phyloP scores from a whole-genome alignment of 768 basidiomycete species.

The Naematelia aurantialba region DNA sequence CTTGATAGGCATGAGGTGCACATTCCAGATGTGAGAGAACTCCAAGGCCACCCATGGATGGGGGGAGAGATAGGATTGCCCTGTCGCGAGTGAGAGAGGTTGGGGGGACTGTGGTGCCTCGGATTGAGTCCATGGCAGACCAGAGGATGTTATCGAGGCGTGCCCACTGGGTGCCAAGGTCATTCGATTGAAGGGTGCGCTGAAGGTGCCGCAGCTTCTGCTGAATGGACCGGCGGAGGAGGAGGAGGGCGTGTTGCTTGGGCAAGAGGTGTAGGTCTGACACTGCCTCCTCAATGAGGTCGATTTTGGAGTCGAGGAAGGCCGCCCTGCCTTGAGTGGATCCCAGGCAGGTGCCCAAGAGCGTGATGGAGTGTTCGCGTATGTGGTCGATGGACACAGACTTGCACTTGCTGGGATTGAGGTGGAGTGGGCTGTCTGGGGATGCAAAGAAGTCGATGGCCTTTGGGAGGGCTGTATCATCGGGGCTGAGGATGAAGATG shows the following conservation, averaged over 20 bases:
- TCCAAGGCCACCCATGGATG: neutral
- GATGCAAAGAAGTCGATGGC: constrained; percentile 5
- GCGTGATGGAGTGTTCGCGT: neutral
- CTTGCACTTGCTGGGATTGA: constrained; percentile 14
- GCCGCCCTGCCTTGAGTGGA: neutral
- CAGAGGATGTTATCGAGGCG: constrained; percentile 3
- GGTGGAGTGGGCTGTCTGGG: neutral
- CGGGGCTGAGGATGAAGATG: constrained; percentile 19
- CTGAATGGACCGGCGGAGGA: constrained; percentile 11
- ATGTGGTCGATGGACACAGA: neutral
- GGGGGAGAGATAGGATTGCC: neutral
- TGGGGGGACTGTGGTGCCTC: neutral
- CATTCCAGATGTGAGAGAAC: neutral
- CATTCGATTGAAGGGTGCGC: constrained; percentile 8
- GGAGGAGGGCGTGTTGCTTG: constrained; percentile 14
- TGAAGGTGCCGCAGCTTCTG: constrained; percentile 17
- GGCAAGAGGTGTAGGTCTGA: constrained; percentile 3
- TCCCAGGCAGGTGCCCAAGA: constrained; percentile 9
- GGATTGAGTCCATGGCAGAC: neutral
- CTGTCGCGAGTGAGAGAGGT: neutral
- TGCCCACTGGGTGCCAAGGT: constrained; percentile 3
- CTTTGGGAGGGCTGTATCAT: constrained; percentile 1
- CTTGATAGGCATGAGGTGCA: neutral
- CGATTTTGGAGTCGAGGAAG: constrained; percentile 9
- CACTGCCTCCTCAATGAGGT: neutral